These are phyloP conservation scores for Mycosphaerella sp. DNA, from an alignment of 2,329 filamentous ascomycete species.

Conservation along the genomic window DNA sequence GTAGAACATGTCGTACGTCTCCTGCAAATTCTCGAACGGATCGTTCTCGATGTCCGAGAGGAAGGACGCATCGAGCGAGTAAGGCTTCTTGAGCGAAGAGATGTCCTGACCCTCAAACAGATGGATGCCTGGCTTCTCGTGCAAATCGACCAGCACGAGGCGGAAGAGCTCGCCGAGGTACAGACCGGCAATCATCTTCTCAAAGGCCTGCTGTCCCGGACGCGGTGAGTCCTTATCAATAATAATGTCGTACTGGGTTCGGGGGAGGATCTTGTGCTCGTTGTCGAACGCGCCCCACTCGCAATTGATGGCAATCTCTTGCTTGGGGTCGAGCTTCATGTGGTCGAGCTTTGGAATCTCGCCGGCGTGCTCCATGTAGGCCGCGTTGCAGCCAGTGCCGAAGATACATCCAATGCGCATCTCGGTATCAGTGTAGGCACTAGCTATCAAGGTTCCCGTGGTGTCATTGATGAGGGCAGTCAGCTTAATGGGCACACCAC, in stretches of 20 bases:
- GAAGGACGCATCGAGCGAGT: constrained; percentile 89
- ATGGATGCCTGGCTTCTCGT: constrained; percentile 55
- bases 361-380: constrained; percentile 92
- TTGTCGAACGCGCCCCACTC: constrained; percentile 98
- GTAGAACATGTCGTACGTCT: constrained; percentile 77
- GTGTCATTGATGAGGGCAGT: constrained; percentile 96
- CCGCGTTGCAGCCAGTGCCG: constrained; percentile 94
- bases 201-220: constrained; percentile 42
- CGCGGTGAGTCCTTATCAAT: constrained; percentile 42
- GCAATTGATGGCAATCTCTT: constrained; percentile 91
- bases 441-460: constrained; percentile 92
- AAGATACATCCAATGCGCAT: constrained; percentile 98
- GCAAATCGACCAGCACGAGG: constrained; percentile 43
- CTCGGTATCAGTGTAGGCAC: constrained; percentile 85
- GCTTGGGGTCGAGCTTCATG: constrained; percentile 68
- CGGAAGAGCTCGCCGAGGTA: constrained; percentile 44
- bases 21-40: constrained; percentile 88
- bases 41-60: constrained; percentile 88
- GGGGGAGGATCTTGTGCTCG: constrained; percentile 78
- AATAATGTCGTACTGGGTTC: constrained; percentile 57
- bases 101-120: constrained; percentile 84
- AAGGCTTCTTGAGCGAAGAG: constrained; percentile 71
- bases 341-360: constrained; percentile 90
- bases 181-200: constrained; percentile 43
- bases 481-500: constrained; percentile 85